Evolutionary conservation across 23 red algal genomes (phyloP).

Genomic region (Gracilaria domingensis): DNA sequence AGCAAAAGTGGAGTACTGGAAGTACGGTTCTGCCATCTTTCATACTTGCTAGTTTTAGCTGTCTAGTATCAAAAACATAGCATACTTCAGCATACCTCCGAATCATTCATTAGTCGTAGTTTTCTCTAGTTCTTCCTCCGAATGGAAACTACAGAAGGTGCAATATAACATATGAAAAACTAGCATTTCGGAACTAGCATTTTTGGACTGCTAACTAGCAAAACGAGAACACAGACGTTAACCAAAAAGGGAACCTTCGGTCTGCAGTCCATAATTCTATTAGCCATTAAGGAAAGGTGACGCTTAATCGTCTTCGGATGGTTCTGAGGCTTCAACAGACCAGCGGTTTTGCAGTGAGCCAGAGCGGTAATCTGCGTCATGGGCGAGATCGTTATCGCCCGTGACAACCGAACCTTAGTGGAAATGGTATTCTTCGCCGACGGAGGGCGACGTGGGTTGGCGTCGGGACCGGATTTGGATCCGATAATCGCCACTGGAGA

Average conservation of each 20-base stretch:
- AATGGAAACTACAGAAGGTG: no score
- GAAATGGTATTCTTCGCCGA: not conserved
- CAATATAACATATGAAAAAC: no score
- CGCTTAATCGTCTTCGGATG: constrained; percentile 13
- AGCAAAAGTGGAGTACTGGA: no score
- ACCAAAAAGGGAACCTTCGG: not conserved
- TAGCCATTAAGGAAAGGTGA: constrained; percentile 4
- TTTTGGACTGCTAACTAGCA: no score
- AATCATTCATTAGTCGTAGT: no score
- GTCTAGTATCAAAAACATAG: no score
- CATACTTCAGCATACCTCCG: no score
- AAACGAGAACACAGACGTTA: no score
- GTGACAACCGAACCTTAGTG: not conserved
- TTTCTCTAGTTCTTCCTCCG: no score
- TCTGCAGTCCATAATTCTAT: constrained; percentile 13
- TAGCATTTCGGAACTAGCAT: no score
- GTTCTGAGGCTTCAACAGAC: not conserved
- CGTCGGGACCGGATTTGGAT: not conserved
- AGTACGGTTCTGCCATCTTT: no score
- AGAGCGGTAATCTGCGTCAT: not conserved
- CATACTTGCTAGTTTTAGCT: no score
- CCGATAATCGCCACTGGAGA: not conserved
- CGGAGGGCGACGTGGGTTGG: not conserved
- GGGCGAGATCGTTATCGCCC: not conserved
- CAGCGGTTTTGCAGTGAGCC: constrained; percentile 7